A percentile compares a stretch with the other conserved stretches of the same genome.
phyloP scores from a whole-genome alignment of 495 filamentous ascomycete species.

The Collariella sp. region DNA sequence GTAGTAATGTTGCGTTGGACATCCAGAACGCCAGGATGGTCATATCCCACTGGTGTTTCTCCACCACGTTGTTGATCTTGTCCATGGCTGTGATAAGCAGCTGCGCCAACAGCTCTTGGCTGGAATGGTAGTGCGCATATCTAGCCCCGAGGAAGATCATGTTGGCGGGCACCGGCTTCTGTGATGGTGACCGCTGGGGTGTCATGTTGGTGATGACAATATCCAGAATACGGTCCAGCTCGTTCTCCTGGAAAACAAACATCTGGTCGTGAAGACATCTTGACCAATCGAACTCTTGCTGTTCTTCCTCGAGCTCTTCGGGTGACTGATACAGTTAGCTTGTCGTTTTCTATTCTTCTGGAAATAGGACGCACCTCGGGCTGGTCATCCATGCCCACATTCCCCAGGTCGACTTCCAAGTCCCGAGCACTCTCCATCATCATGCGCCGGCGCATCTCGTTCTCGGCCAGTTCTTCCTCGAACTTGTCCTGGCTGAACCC shows the following conservation, averaged over 20 bases:
- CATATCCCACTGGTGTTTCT: slow-evolving; percentile 97
- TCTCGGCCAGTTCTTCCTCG: slow-evolving; percentile 95
- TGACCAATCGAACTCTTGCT: slow-evolving; percentile 96
- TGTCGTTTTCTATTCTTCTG: background rate
- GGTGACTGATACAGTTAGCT: slow-evolving; percentile 45
- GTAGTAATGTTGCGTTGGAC: slow-evolving; percentile 87
- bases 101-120: slow-evolving; percentile 68
- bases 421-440: slow-evolving; percentile 99
- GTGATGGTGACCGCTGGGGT: slow-evolving; percentile 84
- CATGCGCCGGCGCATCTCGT: slow-evolving; percentile 91
- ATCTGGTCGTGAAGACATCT: slow-evolving; percentile 95
- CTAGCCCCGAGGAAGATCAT: slow-evolving; percentile 90
- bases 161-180: slow-evolving; percentile 96
- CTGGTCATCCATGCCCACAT: slow-evolving; percentile 90
- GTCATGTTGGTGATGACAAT: slow-evolving; percentile 98
- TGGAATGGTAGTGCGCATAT: slow-evolving; percentile 96
- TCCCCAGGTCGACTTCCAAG: slow-evolving; percentile 92
- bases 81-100: slow-evolving; percentile 83
- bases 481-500: slow-evolving; percentile 90
- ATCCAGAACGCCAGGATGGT: slow-evolving; percentile 98
- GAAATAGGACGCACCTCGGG: slow-evolving; percentile 70
- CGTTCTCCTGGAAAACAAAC: slow-evolving; percentile 97
- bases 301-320: slow-evolving; percentile 80
- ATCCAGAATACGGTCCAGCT: slow-evolving; percentile 80
- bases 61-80: slow-evolving; percentile 93